Evolutionary conservation across 169 alveolate genomes (phyloP).

Genomic region (Eimeria sp.): DNA sequence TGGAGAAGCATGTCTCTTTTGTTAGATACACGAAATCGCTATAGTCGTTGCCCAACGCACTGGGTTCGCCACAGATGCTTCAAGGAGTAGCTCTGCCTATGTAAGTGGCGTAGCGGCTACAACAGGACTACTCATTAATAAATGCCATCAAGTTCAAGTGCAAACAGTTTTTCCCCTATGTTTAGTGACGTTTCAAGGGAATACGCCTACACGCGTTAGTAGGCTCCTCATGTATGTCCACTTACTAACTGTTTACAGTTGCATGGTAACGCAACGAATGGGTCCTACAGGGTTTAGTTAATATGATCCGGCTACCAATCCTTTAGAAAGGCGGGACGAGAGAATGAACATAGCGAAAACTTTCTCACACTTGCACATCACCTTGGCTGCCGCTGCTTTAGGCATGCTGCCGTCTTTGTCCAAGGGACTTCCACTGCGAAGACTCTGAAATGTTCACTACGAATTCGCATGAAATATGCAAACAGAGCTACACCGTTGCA

Average conservation of each 20-base stretch:
- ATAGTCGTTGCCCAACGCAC: background rate
- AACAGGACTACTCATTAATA: no score
- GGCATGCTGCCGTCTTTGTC: background rate
- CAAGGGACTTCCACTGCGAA: background rate
- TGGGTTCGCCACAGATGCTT: background rate
- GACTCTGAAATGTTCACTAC: background rate
- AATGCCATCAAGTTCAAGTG: no score
- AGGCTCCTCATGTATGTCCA: background rate
- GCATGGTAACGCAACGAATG: background rate
- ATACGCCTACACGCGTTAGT: no score
- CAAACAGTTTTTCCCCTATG: no score
- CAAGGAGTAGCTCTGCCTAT: no score
- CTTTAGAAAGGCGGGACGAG: background rate
- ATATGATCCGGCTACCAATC: background rate
- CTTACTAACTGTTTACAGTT: background rate
- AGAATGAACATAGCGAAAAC: no score
- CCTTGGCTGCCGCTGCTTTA: background rate
- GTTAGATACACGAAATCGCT: no score
- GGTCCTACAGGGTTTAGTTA: background rate
- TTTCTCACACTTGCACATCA: background rate
- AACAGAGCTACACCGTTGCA: background rate
- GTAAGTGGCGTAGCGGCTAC: no score
- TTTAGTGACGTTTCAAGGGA: no score
- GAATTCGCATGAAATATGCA: background rate
- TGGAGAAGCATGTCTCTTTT: background rate